Base-by-base conservation (phyloP, 108 stramenopile species). In the Skeletonema tropicum region DNA sequence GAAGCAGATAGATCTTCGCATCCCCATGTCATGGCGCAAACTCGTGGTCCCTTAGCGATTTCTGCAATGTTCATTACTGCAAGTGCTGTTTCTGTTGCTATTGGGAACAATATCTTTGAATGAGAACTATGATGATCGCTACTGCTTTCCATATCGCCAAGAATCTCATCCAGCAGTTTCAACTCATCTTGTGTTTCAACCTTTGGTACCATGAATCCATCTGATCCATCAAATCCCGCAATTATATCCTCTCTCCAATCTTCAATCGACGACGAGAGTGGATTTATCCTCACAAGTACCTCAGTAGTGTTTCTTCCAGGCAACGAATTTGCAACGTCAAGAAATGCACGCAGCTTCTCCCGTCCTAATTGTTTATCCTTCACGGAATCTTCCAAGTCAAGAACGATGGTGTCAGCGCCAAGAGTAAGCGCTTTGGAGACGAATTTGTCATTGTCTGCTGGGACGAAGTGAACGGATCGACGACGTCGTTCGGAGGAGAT, bases 191-290 rank as follows among this genome's bases (percentile, higher is more conserved):
- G 30, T 41, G 74, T 60, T 58, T 82, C 80, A n/a, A 82, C 80
- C 64, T 82, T 82, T 29, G 80, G 80, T 13, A 82, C 64, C 80
- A 82, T 66, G 59, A 75, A 82, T 9, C 80, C 80, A 71, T 82
- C 80, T 11, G 58, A 74, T 30, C 66, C 66, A 13, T 30, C 17
- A 48, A 71, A 71, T 19, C 68, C 65, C 0, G 73, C 41, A 5
- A 60, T 48, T 10, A 82, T 6, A 52, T 82, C 80, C 6, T 75
- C 65, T 61, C 57, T 62, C 80, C 80, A 82, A 58, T 64, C 10
- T n/a, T 45, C 45, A 6, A 49, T 17, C 19, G 14, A 17, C n/a
- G 64, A 62, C 0, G 74, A 71, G 0, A 82, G 41, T 19, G 80
- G 80, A 75, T 82, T 82, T 57, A 82, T 82, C 32, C 80, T 60